These are phyloP conservation scores for Rhizophlyctis rosea DNA, from an alignment of 192 early-diverging fungal genomes.

Conservation along the genomic window DNA sequence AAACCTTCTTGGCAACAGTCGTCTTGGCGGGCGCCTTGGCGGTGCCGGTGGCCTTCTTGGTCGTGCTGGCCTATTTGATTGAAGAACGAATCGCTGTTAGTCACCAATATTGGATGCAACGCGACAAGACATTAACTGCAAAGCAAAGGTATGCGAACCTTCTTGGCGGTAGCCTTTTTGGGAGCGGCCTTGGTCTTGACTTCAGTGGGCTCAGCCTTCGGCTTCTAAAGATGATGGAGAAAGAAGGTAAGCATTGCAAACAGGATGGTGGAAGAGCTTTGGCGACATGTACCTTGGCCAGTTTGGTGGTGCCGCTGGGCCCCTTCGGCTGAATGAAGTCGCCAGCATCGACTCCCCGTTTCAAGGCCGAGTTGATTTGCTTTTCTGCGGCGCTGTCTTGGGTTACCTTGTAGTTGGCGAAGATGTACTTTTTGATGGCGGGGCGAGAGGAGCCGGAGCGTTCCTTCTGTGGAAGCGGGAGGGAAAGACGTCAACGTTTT, in stretches of 20 bases:
- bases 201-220: background rate
- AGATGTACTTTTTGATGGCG: constrained; percentile 77
- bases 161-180: background rate
- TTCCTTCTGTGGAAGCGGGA: constrained; percentile 46
- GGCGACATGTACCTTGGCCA: constrained; percentile 32
- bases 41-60: constrained; percentile 22
- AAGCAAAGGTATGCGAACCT: too few species aligned
- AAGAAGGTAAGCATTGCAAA: background rate
- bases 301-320: constrained; percentile 63
- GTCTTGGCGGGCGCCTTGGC: constrained; percentile 30
- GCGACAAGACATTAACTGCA: too few species aligned
- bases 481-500: background rate
- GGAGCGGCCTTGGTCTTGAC: background rate
- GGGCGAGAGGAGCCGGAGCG: constrained; percentile 70
- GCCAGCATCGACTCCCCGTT: constrained; percentile 61
- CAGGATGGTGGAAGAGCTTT: constrained; percentile 1
- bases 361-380: constrained; percentile 63
- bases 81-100: too few species aligned
- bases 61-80: too few species aligned
- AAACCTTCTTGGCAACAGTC: background rate
- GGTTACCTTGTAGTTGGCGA: constrained; percentile 65
- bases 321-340: constrained; percentile 67
- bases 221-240: background rate
- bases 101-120: too few species aligned
- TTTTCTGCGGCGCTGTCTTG: constrained; percentile 49